A percentile compares a stretch with the other conserved stretches of the same genome.
These are phyloP conservation scores for Tanacetum coccineum DNA, from an alignment of 129 eudicot genomes.

Conservation along the genomic window DNA sequence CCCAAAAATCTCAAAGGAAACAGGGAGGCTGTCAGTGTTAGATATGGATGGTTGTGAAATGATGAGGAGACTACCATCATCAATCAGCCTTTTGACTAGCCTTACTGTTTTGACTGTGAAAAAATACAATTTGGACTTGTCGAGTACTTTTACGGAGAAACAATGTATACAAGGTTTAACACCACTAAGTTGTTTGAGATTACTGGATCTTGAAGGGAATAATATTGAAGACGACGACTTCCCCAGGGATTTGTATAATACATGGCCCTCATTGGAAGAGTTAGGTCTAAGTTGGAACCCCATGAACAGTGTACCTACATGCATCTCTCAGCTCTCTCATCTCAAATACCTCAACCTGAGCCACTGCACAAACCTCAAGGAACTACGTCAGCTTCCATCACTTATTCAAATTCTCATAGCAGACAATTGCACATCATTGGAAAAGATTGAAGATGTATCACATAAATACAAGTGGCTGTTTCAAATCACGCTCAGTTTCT, in stretches of 20 bases:
- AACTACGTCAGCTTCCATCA: slow-evolving; percentile 8
- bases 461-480: not conserved
- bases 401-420: slow-evolving; percentile 3
- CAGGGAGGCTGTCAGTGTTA: too few species aligned
- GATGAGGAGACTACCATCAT: too few species aligned
- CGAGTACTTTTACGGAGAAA: not conserved
- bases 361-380: not conserved
- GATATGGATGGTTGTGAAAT: too few species aligned
- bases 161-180: not conserved
- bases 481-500: not conserved
- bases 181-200: not conserved
- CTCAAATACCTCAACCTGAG: not conserved
- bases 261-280: slow-evolving; percentile 5
- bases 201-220: not conserved
- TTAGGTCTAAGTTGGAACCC: not conserved
- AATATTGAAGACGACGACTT: not conserved
- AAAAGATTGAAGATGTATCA: slow-evolving; percentile 1
- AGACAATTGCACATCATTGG: not conserved
- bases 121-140: too few species aligned
- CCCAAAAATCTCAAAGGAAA: too few species aligned
- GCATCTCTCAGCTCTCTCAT: not conserved
- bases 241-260: not conserved
- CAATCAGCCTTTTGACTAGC: too few species aligned
- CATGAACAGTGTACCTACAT: not conserved
- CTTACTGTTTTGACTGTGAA: too few species aligned